Evolutionary conservation across 2,329 filamentous ascomycete genomes (phyloP).

Genomic region (Lachnellula arida): DNA sequence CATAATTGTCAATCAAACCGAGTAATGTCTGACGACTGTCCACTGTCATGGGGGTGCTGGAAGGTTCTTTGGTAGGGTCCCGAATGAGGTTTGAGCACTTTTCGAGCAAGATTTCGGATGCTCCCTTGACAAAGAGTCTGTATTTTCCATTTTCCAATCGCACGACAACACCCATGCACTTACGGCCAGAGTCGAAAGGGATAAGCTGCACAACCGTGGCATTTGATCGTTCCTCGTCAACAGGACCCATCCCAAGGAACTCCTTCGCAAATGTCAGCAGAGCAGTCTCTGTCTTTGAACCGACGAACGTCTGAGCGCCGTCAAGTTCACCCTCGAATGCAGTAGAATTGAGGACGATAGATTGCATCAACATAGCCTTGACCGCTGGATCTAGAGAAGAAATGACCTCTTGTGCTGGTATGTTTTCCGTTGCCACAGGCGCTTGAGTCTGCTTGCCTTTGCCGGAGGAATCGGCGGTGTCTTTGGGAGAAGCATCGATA

Average conservation of each 20-base stretch:
- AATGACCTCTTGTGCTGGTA: slow-evolving; percentile 29
- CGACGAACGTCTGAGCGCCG: slow-evolving; percentile 57
- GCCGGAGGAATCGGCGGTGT: slow-evolving; percentile 20
- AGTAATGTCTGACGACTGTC: slow-evolving; percentile 52
- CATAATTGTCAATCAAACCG: slow-evolving; percentile 56
- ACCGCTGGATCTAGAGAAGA: slow-evolving; percentile 23
- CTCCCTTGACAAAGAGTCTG: slow-evolving; percentile 48
- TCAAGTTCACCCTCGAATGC: slow-evolving; percentile 63
- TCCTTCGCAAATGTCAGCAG: slow-evolving; percentile 65
- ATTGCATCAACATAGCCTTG: slow-evolving; percentile 50
- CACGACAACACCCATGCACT: slow-evolving; percentile 65
- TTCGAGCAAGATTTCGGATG: slow-evolving; percentile 46
- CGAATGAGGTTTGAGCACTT: slow-evolving; percentile 47
- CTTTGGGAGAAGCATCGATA: slow-evolving; percentile 22
- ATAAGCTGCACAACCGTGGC: slow-evolving; percentile 52
- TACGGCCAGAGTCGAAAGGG: slow-evolving; percentile 40
- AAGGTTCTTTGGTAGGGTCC: slow-evolving; percentile 53
- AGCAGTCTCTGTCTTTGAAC: slow-evolving; percentile 74
- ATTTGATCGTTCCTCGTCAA: slow-evolving; percentile 59
- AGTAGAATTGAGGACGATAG: slow-evolving; percentile 64
- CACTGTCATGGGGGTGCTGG: slow-evolving; percentile 47
- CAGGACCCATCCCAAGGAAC: slow-evolving; percentile 57
- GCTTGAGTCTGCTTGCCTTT: slow-evolving; percentile 24
- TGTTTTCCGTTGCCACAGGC: slow-evolving; percentile 20
- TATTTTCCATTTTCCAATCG: slow-evolving; percentile 42